Base-by-base conservation (phyloP, 768 basidiomycete genomes). In the Hericium alpestre region DNA sequence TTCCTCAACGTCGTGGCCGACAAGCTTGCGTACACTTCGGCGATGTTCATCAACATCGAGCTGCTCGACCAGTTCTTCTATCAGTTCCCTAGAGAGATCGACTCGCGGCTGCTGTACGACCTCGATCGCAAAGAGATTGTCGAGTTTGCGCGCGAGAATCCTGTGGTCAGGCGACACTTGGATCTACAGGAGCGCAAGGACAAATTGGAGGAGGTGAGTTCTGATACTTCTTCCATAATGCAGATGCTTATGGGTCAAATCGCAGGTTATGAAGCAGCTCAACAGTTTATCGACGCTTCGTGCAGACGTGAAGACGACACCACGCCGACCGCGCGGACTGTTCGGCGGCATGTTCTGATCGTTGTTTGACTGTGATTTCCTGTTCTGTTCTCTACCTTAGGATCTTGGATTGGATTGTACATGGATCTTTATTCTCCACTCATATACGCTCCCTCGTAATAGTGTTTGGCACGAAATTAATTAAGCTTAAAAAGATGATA, bases 1-100 rank as follows among this genome's bases (percentile, higher is more conserved):
- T 98, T 98, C 81, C 79, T 99, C 61, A 87, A 92, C 64, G 92
- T 95, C 23, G 93, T 99, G 20, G 93, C 96, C 2, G 91, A 97
- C 69, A 98, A 99, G 71, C 78, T 99, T 43, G 93, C 94, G 1
- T 86, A 93, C 66, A 98, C 95, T 0, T 91, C 93, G 2, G 84
- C 94, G 2, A 92, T 97, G 87, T 98, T 98, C 70, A 96, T 99
- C 77, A 96, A 93, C 73, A 96, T 99, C 58, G 96, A 99, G 69
- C 77, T 99, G 10, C 80, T 98, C 1, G 94, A 96, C 65, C 94
- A 97, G 64, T 99, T 98, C 78, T 98, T 98, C 77, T 96, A 98
- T 66, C 92, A 95, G 90, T 97, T 99, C 76, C 95, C 96, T 59
- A 84, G 95, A 37, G 95, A 97, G 72, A 97, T 99, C 57, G 95